Percentiles rank a stretch among this genome's conserved stretches.
phyloP scores from a whole-genome alignment of 108 stramenopile species.

The Fragilaria crotonensis region DNA sequence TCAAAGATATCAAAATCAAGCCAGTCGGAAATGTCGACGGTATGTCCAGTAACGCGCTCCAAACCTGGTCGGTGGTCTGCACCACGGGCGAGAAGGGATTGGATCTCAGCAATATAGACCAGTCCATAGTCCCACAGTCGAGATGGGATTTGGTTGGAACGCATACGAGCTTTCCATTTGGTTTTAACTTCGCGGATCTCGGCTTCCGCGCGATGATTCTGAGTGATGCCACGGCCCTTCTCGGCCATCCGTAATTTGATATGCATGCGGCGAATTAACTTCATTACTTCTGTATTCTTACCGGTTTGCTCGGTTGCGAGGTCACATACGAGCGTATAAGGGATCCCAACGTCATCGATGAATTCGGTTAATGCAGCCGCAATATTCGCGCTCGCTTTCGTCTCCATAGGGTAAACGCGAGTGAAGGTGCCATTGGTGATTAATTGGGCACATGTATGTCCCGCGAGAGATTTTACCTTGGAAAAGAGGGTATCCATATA shows the following conservation, averaged over 20 bases:
- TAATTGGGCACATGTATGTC: not conserved
- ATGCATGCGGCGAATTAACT: not conserved
- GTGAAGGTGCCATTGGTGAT: slow-evolving; percentile 4
- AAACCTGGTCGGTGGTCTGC: slow-evolving; percentile 6
- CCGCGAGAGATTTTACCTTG: not conserved
- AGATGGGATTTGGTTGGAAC: not conserved
- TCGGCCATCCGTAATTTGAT: slow-evolving; percentile 9
- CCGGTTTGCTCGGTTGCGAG: slow-evolving; percentile 9
- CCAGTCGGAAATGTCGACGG: slow-evolving; percentile 31
- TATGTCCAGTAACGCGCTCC: slow-evolving; percentile 29
- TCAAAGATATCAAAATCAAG: slow-evolving; percentile 33
- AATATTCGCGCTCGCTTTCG: not conserved
- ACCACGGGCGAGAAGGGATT: not conserved
- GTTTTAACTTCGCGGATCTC: not conserved
- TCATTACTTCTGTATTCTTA: slow-evolving; percentile 11
- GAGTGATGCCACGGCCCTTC: not conserved
- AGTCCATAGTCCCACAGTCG: slow-evolving; percentile 26
- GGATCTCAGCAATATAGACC: slow-evolving; percentile 6
- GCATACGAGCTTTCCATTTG: not conserved
- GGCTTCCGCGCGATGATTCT: not conserved
- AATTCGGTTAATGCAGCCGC: not conserved
- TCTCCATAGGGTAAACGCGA: not conserved
- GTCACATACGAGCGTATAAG: slow-evolving; percentile 6
- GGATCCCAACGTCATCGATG: slow-evolving; percentile 15
- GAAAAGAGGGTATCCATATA: not conserved